A percentile compares a stretch with the other conserved stretches of the same genome.
Evolutionary conservation across 805 yeast genomes (phyloP).

Genomic region (Hanseniaspora hatyaiensis): DNA sequence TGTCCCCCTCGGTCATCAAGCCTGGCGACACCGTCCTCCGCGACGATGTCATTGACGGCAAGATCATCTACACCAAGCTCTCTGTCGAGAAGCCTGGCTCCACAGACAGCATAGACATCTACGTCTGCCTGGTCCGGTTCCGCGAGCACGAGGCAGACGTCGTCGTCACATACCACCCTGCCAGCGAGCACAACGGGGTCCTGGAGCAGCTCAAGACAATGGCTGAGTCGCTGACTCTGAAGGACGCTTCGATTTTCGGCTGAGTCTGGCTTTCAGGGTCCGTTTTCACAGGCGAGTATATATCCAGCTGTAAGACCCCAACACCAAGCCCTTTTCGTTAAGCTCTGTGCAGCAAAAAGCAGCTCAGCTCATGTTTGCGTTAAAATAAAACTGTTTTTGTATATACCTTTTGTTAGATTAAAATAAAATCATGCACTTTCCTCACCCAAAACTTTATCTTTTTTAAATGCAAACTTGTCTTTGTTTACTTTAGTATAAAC

Average conservation of each 20-base stretch:
- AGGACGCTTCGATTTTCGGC: constrained; percentile 14
- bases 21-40: not conserved
- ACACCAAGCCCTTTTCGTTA: no score
- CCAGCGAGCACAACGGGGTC: not conserved
- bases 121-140: constrained; percentile 49
- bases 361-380: not conserved
- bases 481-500: not conserved
- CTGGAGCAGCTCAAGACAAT: not conserved
- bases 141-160: constrained; percentile 46
- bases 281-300: no score
- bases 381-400: no score
- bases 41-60: constrained; percentile 10
- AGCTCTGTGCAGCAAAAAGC: not conserved
- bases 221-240: constrained; percentile 1
- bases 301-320: no score
- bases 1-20: not conserved
- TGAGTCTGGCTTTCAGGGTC: no score
- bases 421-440: not conserved
- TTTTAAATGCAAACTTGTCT: not conserved
- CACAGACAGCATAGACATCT: constrained; percentile 28
- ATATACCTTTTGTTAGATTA: not conserved
- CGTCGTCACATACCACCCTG: constrained; percentile 46
- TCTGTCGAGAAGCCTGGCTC: not conserved
- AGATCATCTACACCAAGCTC: constrained; percentile 5
- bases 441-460: not conserved